Base-by-base conservation (phyloP, 352 stramenopile genomes). In the Globisporangium orthogonon region DNA sequence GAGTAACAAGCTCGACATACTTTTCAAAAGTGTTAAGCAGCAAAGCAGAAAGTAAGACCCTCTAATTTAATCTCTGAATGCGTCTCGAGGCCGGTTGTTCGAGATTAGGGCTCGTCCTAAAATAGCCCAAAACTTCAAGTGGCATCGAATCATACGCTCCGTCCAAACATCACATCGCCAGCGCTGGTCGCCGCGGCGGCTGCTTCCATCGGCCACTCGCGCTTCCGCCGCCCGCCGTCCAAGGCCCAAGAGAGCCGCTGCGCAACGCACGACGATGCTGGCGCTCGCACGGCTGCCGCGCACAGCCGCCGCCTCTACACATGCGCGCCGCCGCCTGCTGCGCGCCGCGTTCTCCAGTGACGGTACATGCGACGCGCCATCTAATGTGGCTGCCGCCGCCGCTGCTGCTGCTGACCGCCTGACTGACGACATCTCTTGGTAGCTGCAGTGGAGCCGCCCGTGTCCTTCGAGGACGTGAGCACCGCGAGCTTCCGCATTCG, bases 391-490 rank as follows among this genome's bases (percentile, higher is more conserved):
- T 23, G 23, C 23, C 23, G 23, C 23, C 23, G 23, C 23, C 23
- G 23, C 23, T 23, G 23, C 23, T 1, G 23, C 23, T 23, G 23
- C 23, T n/a, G n/a, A n/a, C n/a, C 23, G 23, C 23, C 23, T 23
- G 23, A 23, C 9, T 58, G 43, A 40, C 37, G 37, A 43, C 11
- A 13, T 17, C 11, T 13, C 23, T 13, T 43, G 37, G 37, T 41
- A 30, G n/a, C 13, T 50, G 18, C 13, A 13, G 62, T 58, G 62
- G 66, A 73, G 17, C 59, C 63, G 50, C 61, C 82, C 1, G 90
- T 98, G 29, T 94, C 76, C 41, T 98, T 98, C 65, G 87, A 97
- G 60, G 95, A 98, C 62, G 85, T 98, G 14, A 97, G 86, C 56
- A 95, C 92, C 0, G 95, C 95, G n/a, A 90, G 87, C 37, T 97